phyloP scores from a whole-genome alignment of 495 filamentous ascomycete species.

The Podospora didyma region DNA sequence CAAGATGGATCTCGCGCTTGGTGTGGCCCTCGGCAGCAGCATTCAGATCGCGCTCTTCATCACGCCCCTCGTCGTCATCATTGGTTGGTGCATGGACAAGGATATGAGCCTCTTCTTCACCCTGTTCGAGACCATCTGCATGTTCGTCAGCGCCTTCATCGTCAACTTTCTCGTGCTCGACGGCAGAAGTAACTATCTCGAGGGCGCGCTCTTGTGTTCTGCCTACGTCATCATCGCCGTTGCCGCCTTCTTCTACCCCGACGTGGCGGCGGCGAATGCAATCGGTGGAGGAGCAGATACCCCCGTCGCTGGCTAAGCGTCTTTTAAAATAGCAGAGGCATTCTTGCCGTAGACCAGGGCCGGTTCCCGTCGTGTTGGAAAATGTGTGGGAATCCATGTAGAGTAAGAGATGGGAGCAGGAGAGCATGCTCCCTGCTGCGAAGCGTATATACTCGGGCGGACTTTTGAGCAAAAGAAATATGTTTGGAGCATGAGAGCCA shows the following conservation, averaged over 20 bases:
- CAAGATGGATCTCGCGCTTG: constrained; percentile 87
- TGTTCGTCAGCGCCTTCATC: constrained; percentile 77
- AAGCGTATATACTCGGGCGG: too few relatives aligned
- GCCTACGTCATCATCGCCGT: constrained; percentile 68
- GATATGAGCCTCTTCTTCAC: constrained; percentile 82
- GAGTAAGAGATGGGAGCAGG: too few relatives aligned
- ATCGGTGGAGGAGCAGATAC: constrained; percentile 1
- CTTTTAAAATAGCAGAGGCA: too few relatives aligned
- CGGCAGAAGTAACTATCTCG: constrained; percentile 76
- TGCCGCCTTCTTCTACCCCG: constrained; percentile 59
- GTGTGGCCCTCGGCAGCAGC: constrained; percentile 73
- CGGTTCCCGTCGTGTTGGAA: too few relatives aligned
- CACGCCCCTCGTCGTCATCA: constrained; percentile 72
- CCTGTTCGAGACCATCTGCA: constrained; percentile 74
- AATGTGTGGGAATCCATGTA: too few relatives aligned
- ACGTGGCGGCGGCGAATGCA: constrained; percentile 41
- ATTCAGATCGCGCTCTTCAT: constrained; percentile 84
- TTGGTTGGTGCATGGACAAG: constrained; percentile 73
- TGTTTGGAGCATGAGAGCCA: too few relatives aligned
- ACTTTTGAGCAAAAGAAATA: too few relatives aligned
- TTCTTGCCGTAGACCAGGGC: too few relatives aligned
- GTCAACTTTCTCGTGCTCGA: constrained; percentile 82
- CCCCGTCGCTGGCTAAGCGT: neutral
- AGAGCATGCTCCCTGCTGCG: too few relatives aligned
- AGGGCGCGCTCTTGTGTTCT: constrained; percentile 70